A percentile compares a stretch with the other conserved stretches of the same genome.
phyloP scores from a whole-genome alignment of 2,329 filamentous ascomycete genomes.

The Hypoxylon sp. region DNA sequence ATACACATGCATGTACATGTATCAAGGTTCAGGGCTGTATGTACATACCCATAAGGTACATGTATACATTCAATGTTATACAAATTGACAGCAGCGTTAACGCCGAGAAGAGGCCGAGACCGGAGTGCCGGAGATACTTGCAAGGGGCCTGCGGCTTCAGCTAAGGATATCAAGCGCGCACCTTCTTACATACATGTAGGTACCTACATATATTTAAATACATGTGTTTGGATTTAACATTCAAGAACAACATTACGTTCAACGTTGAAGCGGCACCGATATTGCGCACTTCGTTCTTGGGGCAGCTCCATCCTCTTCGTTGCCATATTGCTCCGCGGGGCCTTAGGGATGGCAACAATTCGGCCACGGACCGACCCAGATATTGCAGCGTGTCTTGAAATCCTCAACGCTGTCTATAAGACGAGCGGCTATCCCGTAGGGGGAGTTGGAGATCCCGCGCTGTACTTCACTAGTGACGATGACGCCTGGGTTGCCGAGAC shows the following conservation, averaged over 20 bases:
- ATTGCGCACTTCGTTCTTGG: neutral
- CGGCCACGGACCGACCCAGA: slow-evolving; percentile 40
- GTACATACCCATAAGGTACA: neutral
- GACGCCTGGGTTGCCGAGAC: slow-evolving; percentile 41
- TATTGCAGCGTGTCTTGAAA: slow-evolving; percentile 36
- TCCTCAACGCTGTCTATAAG: slow-evolving; percentile 39
- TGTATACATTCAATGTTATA: neutral
- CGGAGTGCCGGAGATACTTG: neutral
- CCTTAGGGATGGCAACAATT: slow-evolving; percentile 31
- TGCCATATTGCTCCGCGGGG: neutral
- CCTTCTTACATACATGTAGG: neutral
- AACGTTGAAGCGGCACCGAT: neutral
- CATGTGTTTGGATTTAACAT: no score
- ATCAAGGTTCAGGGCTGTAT: no score
- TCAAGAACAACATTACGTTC: neutral
- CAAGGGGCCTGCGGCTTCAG: neutral
- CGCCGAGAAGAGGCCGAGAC: slow-evolving; percentile 13
- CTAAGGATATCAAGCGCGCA: no score
- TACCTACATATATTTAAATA: neutral
- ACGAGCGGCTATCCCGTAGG: slow-evolving; percentile 44
- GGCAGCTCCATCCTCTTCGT: neutral
- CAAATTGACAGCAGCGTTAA: neutral
- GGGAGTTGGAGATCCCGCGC: slow-evolving; percentile 34
- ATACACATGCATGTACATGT: no score
- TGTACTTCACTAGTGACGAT: slow-evolving; percentile 32